phyloP scores from a whole-genome alignment of 31 red algal species.

The Asparagopsis taxiformis region DNA sequence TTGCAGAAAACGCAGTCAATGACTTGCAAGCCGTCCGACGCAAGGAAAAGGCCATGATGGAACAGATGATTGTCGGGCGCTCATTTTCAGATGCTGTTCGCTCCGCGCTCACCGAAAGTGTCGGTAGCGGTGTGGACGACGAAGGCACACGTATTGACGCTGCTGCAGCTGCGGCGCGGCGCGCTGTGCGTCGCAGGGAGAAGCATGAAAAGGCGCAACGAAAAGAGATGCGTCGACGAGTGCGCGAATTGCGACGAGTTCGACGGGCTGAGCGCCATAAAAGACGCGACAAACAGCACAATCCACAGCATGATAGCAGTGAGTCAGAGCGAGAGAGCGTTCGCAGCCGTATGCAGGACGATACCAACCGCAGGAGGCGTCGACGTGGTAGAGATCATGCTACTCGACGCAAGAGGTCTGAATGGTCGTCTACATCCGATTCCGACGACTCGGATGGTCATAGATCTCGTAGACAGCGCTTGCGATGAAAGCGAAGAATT shows the following conservation, averaged over 20 bases:
- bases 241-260: conserved; percentile 34
- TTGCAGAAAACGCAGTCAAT: too few relatives aligned
- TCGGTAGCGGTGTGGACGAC: conserved; percentile 57
- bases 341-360: conserved; percentile 23
- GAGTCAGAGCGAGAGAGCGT: conserved; percentile 26
- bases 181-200: conserved; percentile 36
- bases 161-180: conserved; percentile 17
- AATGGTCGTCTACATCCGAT: conserved; percentile 10
- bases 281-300: conserved; percentile 24
- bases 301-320: conserved; percentile 6
- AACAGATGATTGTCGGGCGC: conserved; percentile 36
- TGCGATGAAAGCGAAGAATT: neutral
- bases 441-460: conserved; percentile 29
- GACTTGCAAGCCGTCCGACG: conserved; percentile 8
- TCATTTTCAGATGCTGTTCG: conserved; percentile 76
- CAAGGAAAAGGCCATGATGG: conserved; percentile 42
- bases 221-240: neutral
- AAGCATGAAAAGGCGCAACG: conserved; percentile 38
- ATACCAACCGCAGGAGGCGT: conserved; percentile 11
- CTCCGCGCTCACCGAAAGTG: conserved; percentile 46
- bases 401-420: conserved; percentile 5
- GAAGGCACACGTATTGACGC: conserved; percentile 13
- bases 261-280: conserved; percentile 36
- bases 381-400: conserved; percentile 18
- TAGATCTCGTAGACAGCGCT: conserved; percentile 12